Percentiles rank a stretch among this genome's conserved stretches.
Conservation (phyloP, 2,329 filamentous ascomycete genomes). For the Fusarium nelsonii region DNA sequence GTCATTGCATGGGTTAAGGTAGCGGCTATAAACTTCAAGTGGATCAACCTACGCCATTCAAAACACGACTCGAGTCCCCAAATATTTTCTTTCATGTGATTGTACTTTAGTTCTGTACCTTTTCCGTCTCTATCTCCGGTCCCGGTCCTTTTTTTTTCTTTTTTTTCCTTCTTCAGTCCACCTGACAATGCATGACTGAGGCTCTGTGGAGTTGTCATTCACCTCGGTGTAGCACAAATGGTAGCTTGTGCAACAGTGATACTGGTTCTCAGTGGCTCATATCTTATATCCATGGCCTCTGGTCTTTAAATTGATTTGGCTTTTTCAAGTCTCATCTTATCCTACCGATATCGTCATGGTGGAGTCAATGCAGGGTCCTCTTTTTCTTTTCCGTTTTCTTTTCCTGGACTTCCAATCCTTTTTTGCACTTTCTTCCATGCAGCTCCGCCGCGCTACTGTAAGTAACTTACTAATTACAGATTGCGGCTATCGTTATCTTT, state of each 20-base stretch:
- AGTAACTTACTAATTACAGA: conserved; percentile 32
- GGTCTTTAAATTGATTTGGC: not conserved
- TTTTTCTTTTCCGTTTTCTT: conserved; percentile 37
- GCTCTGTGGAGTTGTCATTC: conserved; percentile 9
- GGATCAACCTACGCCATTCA: conserved; percentile 32
- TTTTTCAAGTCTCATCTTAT: not conserved
- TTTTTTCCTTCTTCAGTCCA: conserved; percentile 23
- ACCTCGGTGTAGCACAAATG: not conserved
- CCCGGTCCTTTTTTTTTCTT: conserved; percentile 15
- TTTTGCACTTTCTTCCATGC: conserved; percentile 29
- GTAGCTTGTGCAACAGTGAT: not conserved
- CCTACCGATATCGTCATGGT: conserved; percentile 38
- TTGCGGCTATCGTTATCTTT: conserved; percentile 25
- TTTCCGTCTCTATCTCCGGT: conserved; percentile 31
- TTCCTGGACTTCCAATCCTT: conserved; percentile 7
- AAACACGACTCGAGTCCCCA: conserved; percentile 22
- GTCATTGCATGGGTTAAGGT: conserved; percentile 23
- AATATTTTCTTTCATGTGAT: conserved; percentile 32
- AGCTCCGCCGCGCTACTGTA: conserved; percentile 26
- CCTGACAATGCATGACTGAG: conserved; percentile 21
- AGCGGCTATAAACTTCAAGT: conserved; percentile 33
- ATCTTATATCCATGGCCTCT: too few relatives aligned
- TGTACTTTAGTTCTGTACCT: conserved; percentile 7
- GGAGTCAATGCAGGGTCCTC: conserved; percentile 42
- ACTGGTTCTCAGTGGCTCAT: not conserved